Evolutionary conservation across 768 basidiomycete species (phyloP).

Genomic region (Baorangia bicolor): DNA sequence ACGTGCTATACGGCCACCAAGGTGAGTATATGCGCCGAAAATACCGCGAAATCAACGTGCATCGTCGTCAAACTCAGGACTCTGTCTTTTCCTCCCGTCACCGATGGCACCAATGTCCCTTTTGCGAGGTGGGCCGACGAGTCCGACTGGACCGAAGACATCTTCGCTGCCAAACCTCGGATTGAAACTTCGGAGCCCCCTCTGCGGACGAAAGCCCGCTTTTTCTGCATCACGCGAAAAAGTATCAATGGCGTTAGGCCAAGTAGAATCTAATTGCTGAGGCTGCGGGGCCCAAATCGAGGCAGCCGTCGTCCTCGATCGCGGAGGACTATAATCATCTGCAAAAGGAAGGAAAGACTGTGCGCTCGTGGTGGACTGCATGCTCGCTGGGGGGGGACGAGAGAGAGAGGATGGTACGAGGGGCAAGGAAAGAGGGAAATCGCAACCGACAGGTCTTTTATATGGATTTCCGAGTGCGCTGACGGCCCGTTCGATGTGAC

Average conservation of each 20-base stretch:
- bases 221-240: conserved; percentile 54
- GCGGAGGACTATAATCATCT: conserved; percentile 41
- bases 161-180: conserved; percentile 48
- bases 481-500: conserved; percentile 29
- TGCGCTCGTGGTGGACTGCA: conserved; percentile 26
- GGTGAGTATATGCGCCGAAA: conserved; percentile 33
- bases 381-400: conserved; percentile 10
- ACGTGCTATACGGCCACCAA: conserved; percentile 53
- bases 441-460: conserved; percentile 28
- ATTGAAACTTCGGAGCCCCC: conserved; percentile 18
- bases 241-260: conserved; percentile 66
- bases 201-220: conserved; percentile 34
- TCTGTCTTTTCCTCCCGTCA: conserved; percentile 69
- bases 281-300: conserved; percentile 88
- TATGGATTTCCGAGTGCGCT: conserved; percentile 31
- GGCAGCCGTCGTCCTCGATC: conserved; percentile 41
- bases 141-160: conserved; percentile 59
- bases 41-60: conserved; percentile 24
- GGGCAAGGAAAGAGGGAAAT: conserved; percentile 39
- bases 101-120: conserved; percentile 70
- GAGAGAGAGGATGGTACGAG: conserved; percentile 40
- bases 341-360: conserved; percentile 35
- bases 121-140: conserved; percentile 39
- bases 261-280: conserved; percentile 61
- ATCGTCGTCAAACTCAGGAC: conserved; percentile 54